These are phyloP conservation scores for Fonsecaea erecta DNA, from an alignment of 2,329 filamentous ascomycete genomes.

Conservation along the genomic window DNA sequence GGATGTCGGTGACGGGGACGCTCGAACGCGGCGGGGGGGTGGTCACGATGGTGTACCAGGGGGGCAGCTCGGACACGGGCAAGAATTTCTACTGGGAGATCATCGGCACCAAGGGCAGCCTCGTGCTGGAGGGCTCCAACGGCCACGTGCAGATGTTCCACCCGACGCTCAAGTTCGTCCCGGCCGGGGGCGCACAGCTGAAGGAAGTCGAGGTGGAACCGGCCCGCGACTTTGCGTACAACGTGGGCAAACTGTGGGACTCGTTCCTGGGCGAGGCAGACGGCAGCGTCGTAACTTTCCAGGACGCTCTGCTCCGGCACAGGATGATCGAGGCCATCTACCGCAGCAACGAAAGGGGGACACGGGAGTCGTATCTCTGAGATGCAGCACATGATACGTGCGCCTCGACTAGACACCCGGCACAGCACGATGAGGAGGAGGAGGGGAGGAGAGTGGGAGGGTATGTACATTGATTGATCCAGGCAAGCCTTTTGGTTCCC, in stretches of 20 bases:
- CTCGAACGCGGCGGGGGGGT: conserved; percentile 19
- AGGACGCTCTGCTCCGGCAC: conserved; percentile 31
- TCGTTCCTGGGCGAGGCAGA: conserved; percentile 26
- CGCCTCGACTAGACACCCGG: too few species aligned
- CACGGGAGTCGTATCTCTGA: conserved; percentile 28
- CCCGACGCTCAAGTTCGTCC: conserved; percentile 28
- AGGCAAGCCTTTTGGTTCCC: too few species aligned
- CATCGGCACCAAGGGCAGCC: conserved; percentile 31
- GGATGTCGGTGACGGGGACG: conserved; percentile 25
- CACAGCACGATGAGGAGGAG: too few species aligned
- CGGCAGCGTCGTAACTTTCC: conserved; percentile 27
- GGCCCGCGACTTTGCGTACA: conserved; percentile 24
- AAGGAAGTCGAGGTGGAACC: conserved; percentile 21
- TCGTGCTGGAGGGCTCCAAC: conserved; percentile 25
- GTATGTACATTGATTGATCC: too few species aligned
- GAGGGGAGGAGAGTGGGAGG: too few species aligned
- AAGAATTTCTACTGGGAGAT: conserved; percentile 33
- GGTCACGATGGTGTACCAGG: conserved; percentile 25
- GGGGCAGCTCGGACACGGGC: conserved; percentile 19
- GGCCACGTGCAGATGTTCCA: conserved; percentile 34
- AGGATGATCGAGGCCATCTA: conserved; percentile 35
- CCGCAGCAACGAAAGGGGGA: conserved; percentile 28
- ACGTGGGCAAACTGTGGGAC: conserved; percentile 32
- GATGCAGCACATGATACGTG: too few species aligned
- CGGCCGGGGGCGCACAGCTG: conserved; percentile 13